Evolutionary conservation across 2,329 filamentous ascomycete genomes (phyloP).

Genomic region (Helminthosporium solani): DNA sequence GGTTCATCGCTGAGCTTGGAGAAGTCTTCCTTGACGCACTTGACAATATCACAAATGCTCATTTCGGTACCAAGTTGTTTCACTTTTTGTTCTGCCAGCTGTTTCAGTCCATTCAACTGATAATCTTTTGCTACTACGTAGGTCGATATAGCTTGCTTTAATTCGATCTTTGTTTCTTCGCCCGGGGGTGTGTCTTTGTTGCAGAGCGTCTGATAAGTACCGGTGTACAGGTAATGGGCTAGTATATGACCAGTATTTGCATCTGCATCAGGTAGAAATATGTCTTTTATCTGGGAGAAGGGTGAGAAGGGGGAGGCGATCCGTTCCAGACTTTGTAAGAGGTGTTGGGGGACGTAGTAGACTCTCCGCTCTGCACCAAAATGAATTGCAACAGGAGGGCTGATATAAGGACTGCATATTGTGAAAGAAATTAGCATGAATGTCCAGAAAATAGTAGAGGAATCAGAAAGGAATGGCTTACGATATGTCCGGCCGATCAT

Average conservation of each 20-base stretch:
- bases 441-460: neutral
- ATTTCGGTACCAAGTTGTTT: conserved; percentile 6
- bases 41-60: conserved; percentile 12
- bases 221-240: conserved; percentile 15
- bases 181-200: conserved; percentile 1
- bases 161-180: conserved; percentile 11
- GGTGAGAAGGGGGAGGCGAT: conserved; percentile 3
- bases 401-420: conserved; percentile 12
- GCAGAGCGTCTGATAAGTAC: conserved; percentile 26
- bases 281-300: neutral
- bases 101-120: conserved; percentile 12
- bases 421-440: conserved; percentile 6
- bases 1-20: conserved; percentile 6
- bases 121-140: conserved; percentile 15
- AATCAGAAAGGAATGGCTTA: conserved; percentile 8
- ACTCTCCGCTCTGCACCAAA: conserved; percentile 3
- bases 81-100: conserved; percentile 12
- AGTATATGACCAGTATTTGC: conserved; percentile 2
- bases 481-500: conserved; percentile 10
- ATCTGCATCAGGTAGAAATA: conserved; percentile 1
- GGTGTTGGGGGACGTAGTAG: conserved; percentile 11
- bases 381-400: conserved; percentile 2
- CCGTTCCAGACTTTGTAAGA: conserved; percentile 5
- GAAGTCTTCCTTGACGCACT: conserved; percentile 11
- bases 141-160: conserved; percentile 15